These are phyloP conservation scores for Termitomyces sp. DNA, from an alignment of 768 basidiomycete species.

Conservation along the genomic window DNA sequence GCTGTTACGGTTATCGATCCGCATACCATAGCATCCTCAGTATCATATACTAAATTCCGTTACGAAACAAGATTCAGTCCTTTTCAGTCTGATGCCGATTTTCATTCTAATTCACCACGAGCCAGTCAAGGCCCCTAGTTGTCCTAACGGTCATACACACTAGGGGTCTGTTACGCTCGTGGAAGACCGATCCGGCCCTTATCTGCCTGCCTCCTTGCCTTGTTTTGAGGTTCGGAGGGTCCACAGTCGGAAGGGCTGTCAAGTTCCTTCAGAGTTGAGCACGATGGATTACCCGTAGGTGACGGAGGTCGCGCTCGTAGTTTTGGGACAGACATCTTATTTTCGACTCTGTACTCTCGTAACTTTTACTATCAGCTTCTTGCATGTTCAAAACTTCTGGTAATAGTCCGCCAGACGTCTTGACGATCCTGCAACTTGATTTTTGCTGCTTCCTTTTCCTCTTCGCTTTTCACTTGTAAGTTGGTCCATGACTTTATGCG, in stretches of 20 bases:
- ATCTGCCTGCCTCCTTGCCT: slow-evolving; percentile 38
- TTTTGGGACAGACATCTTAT: slow-evolving; percentile 55
- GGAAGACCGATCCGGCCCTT: slow-evolving; percentile 46
- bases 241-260: slow-evolving; percentile 34
- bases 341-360: not conserved
- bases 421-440: slow-evolving; percentile 1
- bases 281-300: slow-evolving; percentile 18
- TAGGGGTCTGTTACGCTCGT: slow-evolving; percentile 70
- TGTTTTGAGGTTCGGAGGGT: slow-evolving; percentile 53
- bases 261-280: slow-evolving; percentile 65
- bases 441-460: not conserved
- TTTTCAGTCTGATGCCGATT: not conserved
- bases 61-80: not conserved
- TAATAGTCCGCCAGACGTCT: too few relatives aligned
- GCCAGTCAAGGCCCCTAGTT: slow-evolving; percentile 64
- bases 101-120: slow-evolving; percentile 28
- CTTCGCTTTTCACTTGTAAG: not conserved
- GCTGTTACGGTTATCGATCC: not conserved
- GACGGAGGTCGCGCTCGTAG: slow-evolving; percentile 46
- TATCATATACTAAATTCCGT: not conserved
- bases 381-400: too few relatives aligned
- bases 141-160: slow-evolving; percentile 25
- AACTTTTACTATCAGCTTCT: too few relatives aligned
- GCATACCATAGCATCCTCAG: not conserved
- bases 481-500: not conserved